A percentile compares a stretch with the other conserved stretches of the same genome.
phyloP scores from a whole-genome alignment of 2,329 filamentous ascomycete species.

The Talaromyces marneffei region DNA sequence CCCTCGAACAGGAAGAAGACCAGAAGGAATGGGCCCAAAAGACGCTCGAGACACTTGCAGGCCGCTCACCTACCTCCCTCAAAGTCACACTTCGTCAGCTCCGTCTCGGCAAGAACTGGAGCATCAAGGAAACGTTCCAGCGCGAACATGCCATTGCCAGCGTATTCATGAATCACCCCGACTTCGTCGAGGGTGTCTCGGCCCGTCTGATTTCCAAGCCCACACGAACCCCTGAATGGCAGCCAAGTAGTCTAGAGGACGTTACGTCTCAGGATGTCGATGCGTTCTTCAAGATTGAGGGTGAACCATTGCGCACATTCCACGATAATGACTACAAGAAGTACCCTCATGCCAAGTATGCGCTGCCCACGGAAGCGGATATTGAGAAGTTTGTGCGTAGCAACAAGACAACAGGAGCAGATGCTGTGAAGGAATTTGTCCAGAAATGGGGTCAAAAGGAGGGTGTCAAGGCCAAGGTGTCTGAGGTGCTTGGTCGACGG shows the following conservation, averaged over 20 bases:
- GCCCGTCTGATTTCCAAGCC: constrained; percentile 70
- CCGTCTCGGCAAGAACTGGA: constrained; percentile 68
- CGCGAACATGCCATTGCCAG: constrained; percentile 78
- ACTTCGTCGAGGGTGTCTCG: constrained; percentile 89
- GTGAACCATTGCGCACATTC: constrained; percentile 54
- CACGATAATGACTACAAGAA: constrained; percentile 56
- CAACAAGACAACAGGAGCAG: constrained; percentile 45
- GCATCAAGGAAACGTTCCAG: constrained; percentile 76
- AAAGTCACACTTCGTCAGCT: constrained; percentile 81
- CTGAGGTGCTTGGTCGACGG: constrained; percentile 62
- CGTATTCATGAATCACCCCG: constrained; percentile 83
- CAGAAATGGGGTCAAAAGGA: constrained; percentile 57
- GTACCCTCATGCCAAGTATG: constrained; percentile 66
- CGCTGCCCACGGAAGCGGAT: constrained; percentile 63
- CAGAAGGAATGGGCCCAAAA: constrained; percentile 69
- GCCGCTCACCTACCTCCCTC: constrained; percentile 79
- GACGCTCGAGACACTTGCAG: constrained; percentile 67
- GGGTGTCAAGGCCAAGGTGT: constrained; percentile 62
- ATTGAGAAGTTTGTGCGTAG: constrained; percentile 43
- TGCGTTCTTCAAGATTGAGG: constrained; percentile 58
- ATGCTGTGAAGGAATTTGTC: constrained; percentile 61
- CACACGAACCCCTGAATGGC: constrained; percentile 63
- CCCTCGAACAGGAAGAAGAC: constrained; percentile 53
- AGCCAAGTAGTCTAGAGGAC: constrained; percentile 65
- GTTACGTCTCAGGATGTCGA: constrained; percentile 56